A percentile compares a stretch with the other conserved stretches of the same genome.
phyloP scores from a whole-genome alignment of 1,284 basidiomycete species.

The Ceratobasidium papillatum region DNA sequence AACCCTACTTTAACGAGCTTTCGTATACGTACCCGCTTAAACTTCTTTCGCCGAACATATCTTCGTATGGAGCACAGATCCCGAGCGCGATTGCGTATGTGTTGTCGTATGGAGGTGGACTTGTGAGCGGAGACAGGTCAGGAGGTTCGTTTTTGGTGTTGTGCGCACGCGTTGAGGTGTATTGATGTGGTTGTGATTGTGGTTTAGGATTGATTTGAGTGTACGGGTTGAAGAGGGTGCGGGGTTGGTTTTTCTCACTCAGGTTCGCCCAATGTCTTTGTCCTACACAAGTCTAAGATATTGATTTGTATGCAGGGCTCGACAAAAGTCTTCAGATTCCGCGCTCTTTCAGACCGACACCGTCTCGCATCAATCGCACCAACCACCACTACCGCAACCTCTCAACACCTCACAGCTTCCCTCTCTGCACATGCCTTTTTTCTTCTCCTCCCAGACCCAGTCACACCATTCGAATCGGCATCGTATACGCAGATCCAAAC shows the following conservation, averaged over 20 bases:
- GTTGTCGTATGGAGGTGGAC: slow-evolving; percentile 90
- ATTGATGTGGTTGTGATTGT: background rate
- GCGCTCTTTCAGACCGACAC: slow-evolving; percentile 55
- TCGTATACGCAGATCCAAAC: slow-evolving; percentile 83
- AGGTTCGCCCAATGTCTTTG: slow-evolving; percentile 64
- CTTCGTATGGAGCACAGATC: slow-evolving; percentile 43
- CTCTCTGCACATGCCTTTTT: slow-evolving; percentile 66
- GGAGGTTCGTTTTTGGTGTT: slow-evolving; percentile 55
- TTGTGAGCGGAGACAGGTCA: slow-evolving; percentile 82
- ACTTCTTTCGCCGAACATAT: slow-evolving; percentile 71
- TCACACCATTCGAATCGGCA: slow-evolving; percentile 89
- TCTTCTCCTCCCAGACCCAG: slow-evolving; percentile 87
- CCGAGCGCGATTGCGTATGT: slow-evolving; percentile 79
- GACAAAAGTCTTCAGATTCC: slow-evolving; percentile 90
- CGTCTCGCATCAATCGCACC: slow-evolving; percentile 45
- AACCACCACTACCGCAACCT: slow-evolving; percentile 38
- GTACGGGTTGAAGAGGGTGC: slow-evolving; percentile 50
- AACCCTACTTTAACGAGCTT: slow-evolving; percentile 75
- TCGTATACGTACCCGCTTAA: slow-evolving; percentile 91
- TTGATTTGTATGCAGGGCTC: slow-evolving; percentile 68
- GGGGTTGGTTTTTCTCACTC: slow-evolving; percentile 77
- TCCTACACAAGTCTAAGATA: background rate
- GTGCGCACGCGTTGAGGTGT: slow-evolving; percentile 57
- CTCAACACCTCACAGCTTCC: slow-evolving; percentile 65
- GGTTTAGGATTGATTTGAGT: slow-evolving; percentile 19